phyloP scores from a whole-genome alignment of 306 rosid species.

The Pyrus bretschneideri region DNA sequence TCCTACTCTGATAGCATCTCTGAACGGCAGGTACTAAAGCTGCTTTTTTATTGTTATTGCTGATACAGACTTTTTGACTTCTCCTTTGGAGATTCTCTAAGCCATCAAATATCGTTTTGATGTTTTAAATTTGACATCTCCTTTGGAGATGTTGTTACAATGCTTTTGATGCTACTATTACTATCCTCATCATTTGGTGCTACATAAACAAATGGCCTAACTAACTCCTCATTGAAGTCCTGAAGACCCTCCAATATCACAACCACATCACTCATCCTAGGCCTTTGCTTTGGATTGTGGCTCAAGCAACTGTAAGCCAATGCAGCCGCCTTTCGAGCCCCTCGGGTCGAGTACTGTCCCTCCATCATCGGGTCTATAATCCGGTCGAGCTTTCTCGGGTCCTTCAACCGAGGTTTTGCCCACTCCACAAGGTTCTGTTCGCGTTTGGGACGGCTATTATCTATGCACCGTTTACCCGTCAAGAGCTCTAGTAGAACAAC shows the following conservation, averaged over 20 bases:
- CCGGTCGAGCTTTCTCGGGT: conserved; percentile 31
- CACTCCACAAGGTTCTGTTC: conserved; percentile 64
- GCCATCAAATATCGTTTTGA: too few relatives aligned
- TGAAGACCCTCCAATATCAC: conserved; percentile 50
- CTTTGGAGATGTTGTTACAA: background rate
- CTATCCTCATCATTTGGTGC: conserved; percentile 35
- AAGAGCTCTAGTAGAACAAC: conserved; percentile 74
- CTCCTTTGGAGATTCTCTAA: too few relatives aligned
- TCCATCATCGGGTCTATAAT: conserved; percentile 55
- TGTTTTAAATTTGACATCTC: too few relatives aligned
- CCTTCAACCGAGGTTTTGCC: conserved; percentile 68
- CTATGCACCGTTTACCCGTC: conserved; percentile 65
- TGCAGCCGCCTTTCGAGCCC: conserved; percentile 49
- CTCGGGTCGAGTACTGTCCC: conserved; percentile 54
- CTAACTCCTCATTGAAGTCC: conserved; percentile 37
- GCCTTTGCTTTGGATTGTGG: conserved; percentile 53
- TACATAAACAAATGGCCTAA: conserved; percentile 65
- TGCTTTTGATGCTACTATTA: conserved; percentile 5
- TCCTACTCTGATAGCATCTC: too few relatives aligned
- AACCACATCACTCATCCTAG: conserved; percentile 56
- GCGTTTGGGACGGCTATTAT: conserved; percentile 27
- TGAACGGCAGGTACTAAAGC: too few relatives aligned
- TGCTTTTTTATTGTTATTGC: too few relatives aligned
- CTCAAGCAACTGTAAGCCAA: conserved; percentile 64
- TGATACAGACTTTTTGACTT: too few relatives aligned